A percentile compares a stretch with the other conserved stretches of the same genome.
These are phyloP conservation scores for Cicer cuneatum DNA, from an alignment of 306 rosid genomes.

Conservation along the genomic window DNA sequence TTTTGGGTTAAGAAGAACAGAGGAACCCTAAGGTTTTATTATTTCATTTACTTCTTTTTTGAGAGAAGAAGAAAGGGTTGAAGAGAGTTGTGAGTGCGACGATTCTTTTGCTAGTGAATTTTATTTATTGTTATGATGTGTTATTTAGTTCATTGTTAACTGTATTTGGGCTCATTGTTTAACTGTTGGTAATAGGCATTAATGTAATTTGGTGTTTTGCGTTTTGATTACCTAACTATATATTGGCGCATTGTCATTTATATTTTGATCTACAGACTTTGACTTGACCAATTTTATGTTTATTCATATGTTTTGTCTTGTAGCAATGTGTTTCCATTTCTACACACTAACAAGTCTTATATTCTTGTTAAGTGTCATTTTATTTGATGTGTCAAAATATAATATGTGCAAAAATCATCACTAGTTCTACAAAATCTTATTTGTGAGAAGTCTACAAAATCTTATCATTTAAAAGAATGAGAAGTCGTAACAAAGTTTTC, in stretches of 20 bases:
- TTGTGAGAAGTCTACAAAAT: too few relatives aligned
- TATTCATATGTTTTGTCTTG: background rate
- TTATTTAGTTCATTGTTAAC: background rate
- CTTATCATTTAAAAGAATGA: too few relatives aligned
- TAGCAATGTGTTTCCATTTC: background rate
- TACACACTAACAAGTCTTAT: too few relatives aligned
- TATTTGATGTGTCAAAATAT: too few relatives aligned
- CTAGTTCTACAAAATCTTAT: too few relatives aligned
- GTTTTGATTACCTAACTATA: slow-evolving; percentile 20
- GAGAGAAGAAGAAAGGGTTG: slow-evolving; percentile 19
- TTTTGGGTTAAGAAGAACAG: slow-evolving; percentile 39
- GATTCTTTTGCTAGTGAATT: slow-evolving; percentile 34
- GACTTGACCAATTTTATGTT: slow-evolving; percentile 20
- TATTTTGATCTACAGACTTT: background rate
- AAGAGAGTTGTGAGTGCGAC: slow-evolving; percentile 40
- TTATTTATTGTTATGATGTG: background rate
- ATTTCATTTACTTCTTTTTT: background rate
- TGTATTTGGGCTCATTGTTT: background rate
- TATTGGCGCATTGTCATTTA: background rate
- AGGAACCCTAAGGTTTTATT: slow-evolving; percentile 53
- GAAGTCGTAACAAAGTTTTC: too few relatives aligned
- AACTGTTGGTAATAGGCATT: background rate
- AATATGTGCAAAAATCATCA: too few relatives aligned
- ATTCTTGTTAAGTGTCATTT: too few relatives aligned
- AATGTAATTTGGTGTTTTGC: slow-evolving; percentile 8